These are phyloP conservation scores for Aspergillus fischeri DNA, from an alignment of 2,329 filamentous ascomycete species.

Conservation along the genomic window DNA sequence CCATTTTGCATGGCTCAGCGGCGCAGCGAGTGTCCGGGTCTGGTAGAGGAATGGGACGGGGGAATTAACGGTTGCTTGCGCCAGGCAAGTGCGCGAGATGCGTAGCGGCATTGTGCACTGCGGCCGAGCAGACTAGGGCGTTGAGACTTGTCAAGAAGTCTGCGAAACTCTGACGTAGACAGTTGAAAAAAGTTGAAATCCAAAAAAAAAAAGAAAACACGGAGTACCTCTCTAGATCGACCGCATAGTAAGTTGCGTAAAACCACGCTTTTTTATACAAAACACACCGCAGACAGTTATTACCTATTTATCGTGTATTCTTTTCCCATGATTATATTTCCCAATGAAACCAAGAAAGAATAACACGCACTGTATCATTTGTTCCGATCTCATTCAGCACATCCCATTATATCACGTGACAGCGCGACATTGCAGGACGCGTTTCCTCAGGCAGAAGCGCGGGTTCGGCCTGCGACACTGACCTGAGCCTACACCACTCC, in stretches of 20 bases:
- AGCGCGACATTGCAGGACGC: slow-evolving; percentile 16
- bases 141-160: neutral
- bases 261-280: neutral
- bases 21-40: slow-evolving; percentile 55
- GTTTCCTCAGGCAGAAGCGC: slow-evolving; percentile 4
- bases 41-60: slow-evolving; percentile 68
- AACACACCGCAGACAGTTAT: neutral
- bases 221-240: neutral
- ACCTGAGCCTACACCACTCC: neutral
- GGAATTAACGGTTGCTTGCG: slow-evolving; percentile 26
- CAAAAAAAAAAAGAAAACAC: neutral
- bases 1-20: slow-evolving; percentile 7
- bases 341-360: neutral
- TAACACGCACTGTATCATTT: neutral
- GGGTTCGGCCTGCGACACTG: neutral
- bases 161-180: neutral
- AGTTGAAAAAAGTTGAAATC: neutral
- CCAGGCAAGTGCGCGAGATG: slow-evolving; percentile 30
- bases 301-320: neutral
- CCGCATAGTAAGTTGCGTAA: neutral
- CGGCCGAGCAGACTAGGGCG: neutral
- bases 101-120: slow-evolving; percentile 21
- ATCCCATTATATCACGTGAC: slow-evolving; percentile 15
- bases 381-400: neutral
- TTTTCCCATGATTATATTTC: neutral